Evolutionary conservation across 352 stramenopile species (phyloP), one percentile per base, ranked within the genome.

Genomic region (Aphanomyces stellatus): DNA sequence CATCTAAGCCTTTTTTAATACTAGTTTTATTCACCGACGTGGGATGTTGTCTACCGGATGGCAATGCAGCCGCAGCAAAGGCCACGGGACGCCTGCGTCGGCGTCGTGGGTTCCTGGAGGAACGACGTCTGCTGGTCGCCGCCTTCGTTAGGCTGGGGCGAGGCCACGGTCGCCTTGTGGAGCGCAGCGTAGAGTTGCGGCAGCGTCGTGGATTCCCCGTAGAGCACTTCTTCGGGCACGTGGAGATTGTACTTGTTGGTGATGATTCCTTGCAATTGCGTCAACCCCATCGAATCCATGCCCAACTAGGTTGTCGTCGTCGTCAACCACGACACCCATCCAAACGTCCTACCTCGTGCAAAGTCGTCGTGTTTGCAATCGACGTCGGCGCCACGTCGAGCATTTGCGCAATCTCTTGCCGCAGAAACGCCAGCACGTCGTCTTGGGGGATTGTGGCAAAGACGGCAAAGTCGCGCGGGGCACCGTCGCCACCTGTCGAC

Each of bases 221-320:
- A 98, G 17, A 98, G 73, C 62, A 98, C 82, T 62, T 97, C 88
- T 69, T 98, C 94, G 19, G 88, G 88, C 10, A 98, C 78, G 55
- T 96, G 87, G 34, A 96, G 76, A 30, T 83, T 79, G 78, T 96
- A 98, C 62, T 87, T 79, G 40, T 89, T 79, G 49, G 87, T 80
- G 37, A 98, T 82, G 35, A 97, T 83, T 10, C 96, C 96, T 75
- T 98, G 96, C 19, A 99, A 88, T 74, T 98, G 96, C 40, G 93
- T 97, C 30, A 99, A 71, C 7, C 76, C 90, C 71, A 98, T 90
- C 60, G 90, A 98, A 69, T 99, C 95, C 72, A 99, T 89, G 1
- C 88, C 88, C 48, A 84, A 62, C 71, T 11, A 94, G 74, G 63
- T 84, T 46, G n/a, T n/a, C n/a, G n/a, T n/a, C 76, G 28, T 74